Percentiles rank a stretch among this genome's conserved stretches.
Evolutionary conservation across 2,329 filamentous ascomycete species (phyloP).

Genomic region (Diaporthe vexans): DNA sequence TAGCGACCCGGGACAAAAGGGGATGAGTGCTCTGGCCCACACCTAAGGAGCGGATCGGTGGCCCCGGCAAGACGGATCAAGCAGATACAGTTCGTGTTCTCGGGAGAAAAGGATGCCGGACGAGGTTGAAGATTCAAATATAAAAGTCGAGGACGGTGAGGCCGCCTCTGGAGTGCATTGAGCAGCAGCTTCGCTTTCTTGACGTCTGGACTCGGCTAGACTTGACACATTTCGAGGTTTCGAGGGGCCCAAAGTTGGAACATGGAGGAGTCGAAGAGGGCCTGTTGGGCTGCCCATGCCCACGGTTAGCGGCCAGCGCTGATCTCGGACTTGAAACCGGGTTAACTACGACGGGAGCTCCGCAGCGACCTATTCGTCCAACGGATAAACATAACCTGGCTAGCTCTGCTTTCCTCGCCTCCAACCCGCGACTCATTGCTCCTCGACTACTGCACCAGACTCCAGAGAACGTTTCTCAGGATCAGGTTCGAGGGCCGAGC

Average conservation of each 20-base stretch:
- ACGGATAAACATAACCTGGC: conserved; percentile 31
- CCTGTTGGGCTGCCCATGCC: conserved; percentile 8
- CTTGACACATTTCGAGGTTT: conserved; percentile 35
- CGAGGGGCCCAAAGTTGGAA: conserved; percentile 25
- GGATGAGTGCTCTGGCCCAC: conserved; percentile 19
- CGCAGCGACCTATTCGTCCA: conserved; percentile 23
- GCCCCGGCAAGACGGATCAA: conserved; percentile 27
- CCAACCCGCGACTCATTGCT: conserved; percentile 26
- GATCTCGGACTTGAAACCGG: conserved; percentile 36
- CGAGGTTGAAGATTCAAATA: conserved; percentile 35
- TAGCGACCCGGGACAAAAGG: neutral
- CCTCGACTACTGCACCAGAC: conserved; percentile 13
- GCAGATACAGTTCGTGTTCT: conserved; percentile 14
- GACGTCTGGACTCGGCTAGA: conserved; percentile 36
- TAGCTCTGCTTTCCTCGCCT: conserved; percentile 14
- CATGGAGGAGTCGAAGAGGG: conserved; percentile 14
- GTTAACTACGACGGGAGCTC: conserved; percentile 12
- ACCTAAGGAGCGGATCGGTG: conserved; percentile 6
- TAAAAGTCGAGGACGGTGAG: conserved; percentile 25
- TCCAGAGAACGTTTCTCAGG: conserved; percentile 8
- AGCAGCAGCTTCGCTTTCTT: conserved; percentile 7
- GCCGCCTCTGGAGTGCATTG: conserved; percentile 21
- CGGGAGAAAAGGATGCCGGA: conserved; percentile 25
- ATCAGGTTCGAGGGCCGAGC: conserved; percentile 8
- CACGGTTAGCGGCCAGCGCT: conserved; percentile 16